Evolutionary conservation across 1,139 yeast genomes (phyloP).

Genomic region (Kodamaea anthophila): DNA sequence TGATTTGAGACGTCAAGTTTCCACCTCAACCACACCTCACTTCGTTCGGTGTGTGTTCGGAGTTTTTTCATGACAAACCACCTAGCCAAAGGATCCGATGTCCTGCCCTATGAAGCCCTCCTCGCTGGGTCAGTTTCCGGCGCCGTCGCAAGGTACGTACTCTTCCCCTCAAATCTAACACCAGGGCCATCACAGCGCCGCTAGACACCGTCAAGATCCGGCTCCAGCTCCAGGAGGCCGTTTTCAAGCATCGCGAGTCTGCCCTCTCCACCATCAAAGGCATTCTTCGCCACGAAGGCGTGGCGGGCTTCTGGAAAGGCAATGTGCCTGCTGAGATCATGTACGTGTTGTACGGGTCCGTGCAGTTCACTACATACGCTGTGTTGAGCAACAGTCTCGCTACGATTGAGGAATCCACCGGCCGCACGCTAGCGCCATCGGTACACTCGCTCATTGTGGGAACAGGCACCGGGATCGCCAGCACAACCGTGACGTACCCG

Average conservation of each 20-base stretch:
- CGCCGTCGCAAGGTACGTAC: conserved; percentile 48
- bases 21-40: background rate
- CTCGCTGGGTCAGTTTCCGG: conserved; percentile 75
- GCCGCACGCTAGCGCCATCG: conserved; percentile 27
- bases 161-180: too few relatives aligned
- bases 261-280: conserved; percentile 22
- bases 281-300: conserved; percentile 33
- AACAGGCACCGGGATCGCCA: conserved; percentile 65
- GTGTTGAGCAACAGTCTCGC: conserved; percentile 41
- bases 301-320: conserved; percentile 80
- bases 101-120: conserved; percentile 38
- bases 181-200: conserved; percentile 74
- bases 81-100: conserved; percentile 45
- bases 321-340: conserved; percentile 86
- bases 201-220: conserved; percentile 85
- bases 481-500: conserved; percentile 77
- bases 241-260: conserved; percentile 25
- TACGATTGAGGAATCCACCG: conserved; percentile 19
- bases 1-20: too few relatives aligned
- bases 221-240: conserved; percentile 51
- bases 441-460: conserved; percentile 62
- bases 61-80: conserved; percentile 32
- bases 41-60: background rate
- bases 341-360: conserved; percentile 79
- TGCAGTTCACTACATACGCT: conserved; percentile 74